Evolutionary conservation across 495 filamentous ascomycete species (phyloP).

Genomic region (Cercophora sp.): DNA sequence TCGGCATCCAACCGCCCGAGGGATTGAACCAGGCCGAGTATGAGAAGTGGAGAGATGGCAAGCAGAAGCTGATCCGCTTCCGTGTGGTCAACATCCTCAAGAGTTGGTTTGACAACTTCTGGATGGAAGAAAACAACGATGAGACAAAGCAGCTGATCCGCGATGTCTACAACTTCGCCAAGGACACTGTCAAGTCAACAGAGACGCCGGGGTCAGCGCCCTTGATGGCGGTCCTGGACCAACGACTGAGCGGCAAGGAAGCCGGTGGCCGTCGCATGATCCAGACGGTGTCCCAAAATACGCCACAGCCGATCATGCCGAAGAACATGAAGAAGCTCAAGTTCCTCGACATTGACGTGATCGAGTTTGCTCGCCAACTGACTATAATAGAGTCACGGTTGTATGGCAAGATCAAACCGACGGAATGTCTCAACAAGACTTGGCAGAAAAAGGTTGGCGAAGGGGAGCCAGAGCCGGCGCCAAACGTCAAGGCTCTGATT

Average conservation of each 20-base stretch:
- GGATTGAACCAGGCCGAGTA: conserved; percentile 71
- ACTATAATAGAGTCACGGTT: conserved; percentile 95
- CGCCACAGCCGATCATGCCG: conserved; percentile 85
- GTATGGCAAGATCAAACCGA: conserved; percentile 91
- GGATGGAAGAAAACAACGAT: conserved; percentile 92
- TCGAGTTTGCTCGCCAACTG: conserved; percentile 91
- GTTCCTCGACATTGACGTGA: conserved; percentile 93
- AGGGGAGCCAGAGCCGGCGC: conserved; percentile 80
- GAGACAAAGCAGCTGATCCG: conserved; percentile 79
- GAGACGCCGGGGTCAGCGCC: conserved; percentile 82
- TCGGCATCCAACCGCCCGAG: conserved; percentile 88
- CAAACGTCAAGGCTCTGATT: conserved; percentile 94
- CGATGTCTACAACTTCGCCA: conserved; percentile 84
- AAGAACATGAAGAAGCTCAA: conserved; percentile 99
- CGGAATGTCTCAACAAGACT: conserved; percentile 95
- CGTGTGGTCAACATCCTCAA: conserved; percentile 96
- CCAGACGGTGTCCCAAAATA: conserved; percentile 71
- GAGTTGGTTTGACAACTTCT: conserved; percentile 96
- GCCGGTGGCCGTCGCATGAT: conserved; percentile 81
- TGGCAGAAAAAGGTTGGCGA: conserved; percentile 91
- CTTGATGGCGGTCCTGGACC: conserved; percentile 79
- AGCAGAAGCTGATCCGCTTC: conserved; percentile 93
- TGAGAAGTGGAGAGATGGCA: conserved; percentile 84
- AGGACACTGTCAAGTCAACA: conserved; percentile 84
- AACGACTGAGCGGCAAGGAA: conserved; percentile 81